phyloP scores from a whole-genome alignment of 2,329 filamentous ascomycete genomes.

The Pyrenophora teres region DNA sequence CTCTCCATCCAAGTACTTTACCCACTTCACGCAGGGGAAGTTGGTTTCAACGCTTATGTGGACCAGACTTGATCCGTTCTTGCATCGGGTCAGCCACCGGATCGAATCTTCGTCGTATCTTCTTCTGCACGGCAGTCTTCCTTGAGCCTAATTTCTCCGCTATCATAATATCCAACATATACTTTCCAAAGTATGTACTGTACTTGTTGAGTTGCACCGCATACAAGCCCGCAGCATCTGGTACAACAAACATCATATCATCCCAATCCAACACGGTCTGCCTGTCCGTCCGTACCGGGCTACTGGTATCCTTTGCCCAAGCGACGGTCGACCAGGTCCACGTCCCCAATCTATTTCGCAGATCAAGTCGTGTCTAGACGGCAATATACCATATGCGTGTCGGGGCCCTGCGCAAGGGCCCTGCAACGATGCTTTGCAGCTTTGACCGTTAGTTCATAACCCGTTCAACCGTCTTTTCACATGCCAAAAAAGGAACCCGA shows the following conservation, averaged over 20 bases:
- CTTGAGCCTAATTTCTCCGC: conserved; percentile 3
- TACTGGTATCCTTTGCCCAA: conserved; percentile 22
- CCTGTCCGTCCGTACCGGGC: conserved; percentile 19
- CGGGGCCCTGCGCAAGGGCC: conserved; percentile 14
- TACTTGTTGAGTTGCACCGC: conserved; percentile 15
- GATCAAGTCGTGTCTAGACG: conserved; percentile 19
- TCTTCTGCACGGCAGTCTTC: neutral
- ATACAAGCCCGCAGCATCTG: conserved; percentile 18
- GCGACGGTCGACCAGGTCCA: conserved; percentile 14
- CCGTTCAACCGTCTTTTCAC: neutral
- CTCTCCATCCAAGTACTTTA: too few species aligned
- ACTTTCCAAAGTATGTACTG: conserved; percentile 15
- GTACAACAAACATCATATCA: conserved; percentile 19
- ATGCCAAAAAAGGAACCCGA: neutral
- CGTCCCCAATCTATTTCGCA: conserved; percentile 24
- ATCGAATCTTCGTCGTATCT: conserved; percentile 8
- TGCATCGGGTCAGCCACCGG: neutral
- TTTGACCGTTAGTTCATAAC: conserved; percentile 19
- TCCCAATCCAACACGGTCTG: conserved; percentile 19
- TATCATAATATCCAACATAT: conserved; percentile 2
- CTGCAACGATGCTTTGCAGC: conserved; percentile 19
- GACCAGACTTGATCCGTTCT: conserved; percentile 1
- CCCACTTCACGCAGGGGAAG: too few species aligned
- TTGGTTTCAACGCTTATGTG: too few species aligned
- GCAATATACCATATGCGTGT: conserved; percentile 10